These are phyloP conservation scores for Tephrocybe sp. DNA, from an alignment of 768 basidiomycete species.

Conservation along the genomic window DNA sequence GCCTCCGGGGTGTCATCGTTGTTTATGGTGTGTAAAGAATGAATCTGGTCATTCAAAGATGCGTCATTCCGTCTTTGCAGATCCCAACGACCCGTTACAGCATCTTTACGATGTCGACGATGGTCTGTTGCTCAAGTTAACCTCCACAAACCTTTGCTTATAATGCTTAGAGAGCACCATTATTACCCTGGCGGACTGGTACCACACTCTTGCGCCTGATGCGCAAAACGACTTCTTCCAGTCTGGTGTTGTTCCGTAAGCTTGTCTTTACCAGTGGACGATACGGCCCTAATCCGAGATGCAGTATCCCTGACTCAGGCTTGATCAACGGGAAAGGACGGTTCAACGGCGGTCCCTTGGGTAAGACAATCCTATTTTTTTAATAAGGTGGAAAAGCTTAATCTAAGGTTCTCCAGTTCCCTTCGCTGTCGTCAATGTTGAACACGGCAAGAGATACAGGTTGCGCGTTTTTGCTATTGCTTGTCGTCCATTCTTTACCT, in stretches of 20 bases:
- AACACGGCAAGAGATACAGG: conserved; percentile 41
- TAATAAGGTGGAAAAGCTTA: conserved; percentile 19
- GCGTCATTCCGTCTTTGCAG: conserved; percentile 7
- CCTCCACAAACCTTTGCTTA: neutral
- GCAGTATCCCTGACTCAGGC: conserved; percentile 34
- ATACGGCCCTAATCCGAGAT: neutral
- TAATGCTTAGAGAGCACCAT: conserved; percentile 25
- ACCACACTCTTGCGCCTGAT: conserved; percentile 34
- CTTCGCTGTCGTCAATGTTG: conserved; percentile 41
- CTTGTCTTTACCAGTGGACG: conserved; percentile 10
- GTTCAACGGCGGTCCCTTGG: conserved; percentile 37
- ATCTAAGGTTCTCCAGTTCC: conserved; percentile 19
- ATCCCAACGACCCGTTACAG: conserved; percentile 35
- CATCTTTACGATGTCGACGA: conserved; percentile 39
- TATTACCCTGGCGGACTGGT: conserved; percentile 34
- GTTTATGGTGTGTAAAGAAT: conserved; percentile 20
- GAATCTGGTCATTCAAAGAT: neutral
- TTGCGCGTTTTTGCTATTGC: conserved; percentile 46
- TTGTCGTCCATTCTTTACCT: conserved; percentile 41
- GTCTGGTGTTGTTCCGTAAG: conserved; percentile 27
- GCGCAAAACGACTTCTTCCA: conserved; percentile 29
- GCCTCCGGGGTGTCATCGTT: conserved; percentile 30
- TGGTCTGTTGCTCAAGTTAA: conserved; percentile 18
- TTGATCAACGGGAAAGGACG: conserved; percentile 45
- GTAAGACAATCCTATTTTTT: conserved; percentile 18